Evolutionary conservation across 164 flowering plant genomes (phyloP).

Genomic region (Taxillus chinensis): DNA sequence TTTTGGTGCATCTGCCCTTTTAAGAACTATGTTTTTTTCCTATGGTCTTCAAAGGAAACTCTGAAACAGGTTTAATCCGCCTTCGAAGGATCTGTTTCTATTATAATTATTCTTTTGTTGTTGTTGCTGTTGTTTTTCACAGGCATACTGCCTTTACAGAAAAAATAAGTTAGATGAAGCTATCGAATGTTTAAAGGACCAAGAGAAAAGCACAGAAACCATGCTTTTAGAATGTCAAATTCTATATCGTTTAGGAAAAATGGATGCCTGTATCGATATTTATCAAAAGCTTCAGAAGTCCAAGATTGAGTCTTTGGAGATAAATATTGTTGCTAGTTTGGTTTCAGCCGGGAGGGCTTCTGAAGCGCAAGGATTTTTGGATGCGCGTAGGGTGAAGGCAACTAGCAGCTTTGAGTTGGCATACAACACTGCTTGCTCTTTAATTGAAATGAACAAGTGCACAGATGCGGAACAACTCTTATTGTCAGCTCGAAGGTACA

Average conservation of each 20-base stretch:
- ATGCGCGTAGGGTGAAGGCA: constrained; percentile 56
- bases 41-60: no score
- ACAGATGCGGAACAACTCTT: constrained; percentile 77
- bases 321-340: constrained; percentile 69
- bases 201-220: constrained; percentile 37
- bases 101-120: no score
- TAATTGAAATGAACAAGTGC: constrained; percentile 53
- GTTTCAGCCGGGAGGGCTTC: constrained; percentile 72
- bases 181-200: constrained; percentile 42
- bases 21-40: no score
- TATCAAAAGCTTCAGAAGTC: constrained; percentile 71
- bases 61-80: no score
- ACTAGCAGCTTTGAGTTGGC: constrained; percentile 91
- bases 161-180: constrained; percentile 86
- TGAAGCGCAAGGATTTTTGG: constrained; percentile 68
- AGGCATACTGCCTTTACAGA: constrained; percentile 95
- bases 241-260: constrained; percentile 64
- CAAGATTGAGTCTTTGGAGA: constrained; percentile 60
- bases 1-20: no score
- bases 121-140: no score
- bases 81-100: no score
- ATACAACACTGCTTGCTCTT: constrained; percentile 82
- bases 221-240: constrained; percentile 84
- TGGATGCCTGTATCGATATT: constrained; percentile 64
- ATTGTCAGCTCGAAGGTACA: constrained; percentile 70